A percentile compares a stretch with the other conserved stretches of the same genome.
phyloP scores from a whole-genome alignment of 1,139 yeast species.

The Lodderomyces elongisporus region DNA sequence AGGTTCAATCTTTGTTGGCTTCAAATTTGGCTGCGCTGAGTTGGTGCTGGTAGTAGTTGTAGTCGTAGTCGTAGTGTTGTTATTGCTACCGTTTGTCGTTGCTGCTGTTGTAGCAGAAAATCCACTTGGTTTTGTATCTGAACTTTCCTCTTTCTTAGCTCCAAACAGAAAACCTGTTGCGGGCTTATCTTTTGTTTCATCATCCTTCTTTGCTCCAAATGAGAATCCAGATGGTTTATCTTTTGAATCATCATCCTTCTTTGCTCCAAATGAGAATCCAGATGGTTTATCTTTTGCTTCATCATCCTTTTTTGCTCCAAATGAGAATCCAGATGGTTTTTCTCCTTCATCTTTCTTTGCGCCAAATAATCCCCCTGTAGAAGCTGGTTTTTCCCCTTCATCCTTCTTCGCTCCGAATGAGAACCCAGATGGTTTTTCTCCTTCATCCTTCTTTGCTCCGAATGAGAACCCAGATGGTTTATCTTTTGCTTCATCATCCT shows the following conservation, averaged over 20 bases:
- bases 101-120: constrained; percentile 24
- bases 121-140: constrained; percentile 14
- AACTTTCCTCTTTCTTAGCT: constrained; percentile 16
- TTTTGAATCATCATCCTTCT: constrained; percentile 13
- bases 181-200: constrained; percentile 16
- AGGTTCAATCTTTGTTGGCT: constrained; percentile 52
- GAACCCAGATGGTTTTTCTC: constrained; percentile 16
- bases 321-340: constrained; percentile 13
- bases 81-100: constrained; percentile 14
- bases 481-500: constrained; percentile 21
- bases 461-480: constrained; percentile 18
- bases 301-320: constrained; percentile 17
- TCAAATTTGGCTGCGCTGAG: constrained; percentile 27
- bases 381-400: constrained; percentile 16
- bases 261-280: constrained; percentile 17
- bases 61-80: constrained; percentile 13
- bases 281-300: constrained; percentile 10
- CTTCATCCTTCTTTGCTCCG: constrained; percentile 22
- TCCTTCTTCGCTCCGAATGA: constrained; percentile 25
- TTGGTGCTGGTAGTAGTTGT: constrained; percentile 10
- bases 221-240: constrained; percentile 13
- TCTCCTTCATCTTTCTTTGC: constrained; percentile 19
- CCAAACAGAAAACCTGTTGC: constrained; percentile 22
- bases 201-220: constrained; percentile 21
- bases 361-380: constrained; percentile 17